These are phyloP conservation scores for Scalesia atractyloides DNA, from an alignment of 129 eudicot genomes.

Conservation along the genomic window DNA sequence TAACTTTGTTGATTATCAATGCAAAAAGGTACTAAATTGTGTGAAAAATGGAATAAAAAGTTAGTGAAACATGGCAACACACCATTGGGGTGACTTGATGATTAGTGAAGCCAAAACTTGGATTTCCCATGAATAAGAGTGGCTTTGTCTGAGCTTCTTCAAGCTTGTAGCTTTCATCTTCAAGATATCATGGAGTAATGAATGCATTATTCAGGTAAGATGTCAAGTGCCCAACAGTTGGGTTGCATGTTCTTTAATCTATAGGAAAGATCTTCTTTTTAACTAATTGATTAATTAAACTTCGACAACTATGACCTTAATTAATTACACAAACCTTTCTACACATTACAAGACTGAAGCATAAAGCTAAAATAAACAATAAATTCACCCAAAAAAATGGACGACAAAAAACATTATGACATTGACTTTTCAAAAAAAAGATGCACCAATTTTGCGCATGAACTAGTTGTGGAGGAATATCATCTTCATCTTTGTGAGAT, in stretches of 20 bases:
- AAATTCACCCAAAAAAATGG: no score
- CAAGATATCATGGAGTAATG: conserved; percentile 31
- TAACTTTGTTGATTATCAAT: no score
- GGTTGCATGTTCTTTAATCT: neutral
- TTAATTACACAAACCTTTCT: no score
- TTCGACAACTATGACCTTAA: no score
- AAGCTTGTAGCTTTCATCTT: conserved; percentile 53
- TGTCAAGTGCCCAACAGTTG: neutral
- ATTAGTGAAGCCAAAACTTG: conserved; percentile 45
- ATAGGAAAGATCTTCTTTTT: no score
- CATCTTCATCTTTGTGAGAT: conserved; percentile 47
- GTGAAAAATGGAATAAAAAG: no score
- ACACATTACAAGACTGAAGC: no score
- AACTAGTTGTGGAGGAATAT: conserved; percentile 38
- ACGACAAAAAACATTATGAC: neutral
- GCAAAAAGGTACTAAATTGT: no score
- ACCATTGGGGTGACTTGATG: conserved; percentile 42
- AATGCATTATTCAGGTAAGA: neutral
- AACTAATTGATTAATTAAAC: no score
- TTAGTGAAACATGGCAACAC: no score
- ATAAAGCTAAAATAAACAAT: neutral
- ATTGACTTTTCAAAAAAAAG: conserved; percentile 27
- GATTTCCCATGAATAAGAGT: conserved; percentile 51
- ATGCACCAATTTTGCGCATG: conserved; percentile 63
- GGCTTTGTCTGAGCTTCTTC: conserved; percentile 53